Evolutionary conservation across 116 monocot species (phyloP), one percentile per base, ranked within the genome.

Genomic region (Dioscorea cayenensis): DNA sequence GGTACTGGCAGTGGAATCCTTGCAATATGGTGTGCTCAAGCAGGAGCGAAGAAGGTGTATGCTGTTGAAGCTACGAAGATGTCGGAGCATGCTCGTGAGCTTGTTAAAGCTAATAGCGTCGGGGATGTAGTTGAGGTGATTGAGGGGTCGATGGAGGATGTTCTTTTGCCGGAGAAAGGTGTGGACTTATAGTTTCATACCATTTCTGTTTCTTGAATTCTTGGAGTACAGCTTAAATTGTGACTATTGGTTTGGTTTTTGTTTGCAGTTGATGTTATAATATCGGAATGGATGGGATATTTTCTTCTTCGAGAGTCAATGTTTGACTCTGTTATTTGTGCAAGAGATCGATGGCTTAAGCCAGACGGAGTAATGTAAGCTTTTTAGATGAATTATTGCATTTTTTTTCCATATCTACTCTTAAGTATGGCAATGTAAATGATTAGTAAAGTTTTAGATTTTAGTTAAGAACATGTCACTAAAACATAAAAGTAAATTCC

Each of bases 271-370:
- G 97, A 97, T 75, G 93, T 97, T 51, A 97, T 97, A 52, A 97
- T 97, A 71, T 97, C 97, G 5, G 97, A 97, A 77, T 97, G 93
- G 97, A 97, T 97, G 93, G 97, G 97, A 0, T 93, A 97, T 70
- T 97, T 97, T 82, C 90, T 97, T 14, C 75, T 97, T 37, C 82
- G 97, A 0, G 97, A 97, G 62, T 93, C 93, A 0, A 97, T 97
- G 97, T 90, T 97, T 38, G 97, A 97, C 66, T 97, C 93, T 29
- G 93, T 97, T 51, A 97, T 97, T 61, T 97, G 97, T 71, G 97
- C 93, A 7, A 84, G 93, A 7, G 93, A 97, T 51, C 80, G 90
- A 2, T 97, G 92, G 93, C 66, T 97, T 73, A 97, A 93, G 65
- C 86, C 90, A 63, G 73, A 81, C 67, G 97, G 93, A 76, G 73